Evolutionary conservation across 1,284 basidiomycete species (phyloP).

Genomic region (Ceratobasidium sp.): DNA sequence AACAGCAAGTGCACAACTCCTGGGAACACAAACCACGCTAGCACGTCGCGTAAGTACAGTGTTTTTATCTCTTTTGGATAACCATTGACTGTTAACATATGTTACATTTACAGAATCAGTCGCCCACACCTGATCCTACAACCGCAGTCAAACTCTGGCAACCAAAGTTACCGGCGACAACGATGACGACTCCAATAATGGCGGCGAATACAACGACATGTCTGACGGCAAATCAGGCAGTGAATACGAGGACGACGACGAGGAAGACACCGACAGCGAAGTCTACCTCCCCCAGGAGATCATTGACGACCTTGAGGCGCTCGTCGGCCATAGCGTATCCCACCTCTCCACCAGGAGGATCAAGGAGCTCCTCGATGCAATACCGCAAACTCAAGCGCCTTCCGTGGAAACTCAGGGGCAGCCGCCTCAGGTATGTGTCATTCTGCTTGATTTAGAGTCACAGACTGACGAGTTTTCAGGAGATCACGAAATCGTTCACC

Average conservation of each 20-base stretch:
- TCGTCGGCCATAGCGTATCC: slow-evolving; percentile 3
- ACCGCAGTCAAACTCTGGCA: not conserved
- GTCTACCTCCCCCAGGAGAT: not conserved
- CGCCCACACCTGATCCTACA: not conserved
- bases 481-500: slow-evolving; percentile 6
- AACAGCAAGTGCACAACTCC: not conserved
- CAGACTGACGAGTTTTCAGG: not conserved
- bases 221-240: no score
- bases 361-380: not conserved
- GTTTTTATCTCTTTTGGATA: not conserved
- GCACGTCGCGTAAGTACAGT: slow-evolving; percentile 30
- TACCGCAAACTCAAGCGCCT: slow-evolving; percentile 7
- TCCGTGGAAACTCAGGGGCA: slow-evolving; percentile 21
- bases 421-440: slow-evolving; percentile 15
- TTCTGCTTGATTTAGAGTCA: not conserved
- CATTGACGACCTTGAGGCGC: slow-evolving; percentile 1
- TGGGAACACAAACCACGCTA: slow-evolving; percentile 8
- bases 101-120: not conserved
- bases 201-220: not conserved
- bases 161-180: not conserved
- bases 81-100: not conserved
- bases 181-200: not conserved
- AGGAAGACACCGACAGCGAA: not conserved
- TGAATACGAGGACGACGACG: not conserved
- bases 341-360: not conserved